Base-by-base conservation (phyloP, 2,329 filamentous ascomycete species). In the Thelonectria blattea region DNA sequence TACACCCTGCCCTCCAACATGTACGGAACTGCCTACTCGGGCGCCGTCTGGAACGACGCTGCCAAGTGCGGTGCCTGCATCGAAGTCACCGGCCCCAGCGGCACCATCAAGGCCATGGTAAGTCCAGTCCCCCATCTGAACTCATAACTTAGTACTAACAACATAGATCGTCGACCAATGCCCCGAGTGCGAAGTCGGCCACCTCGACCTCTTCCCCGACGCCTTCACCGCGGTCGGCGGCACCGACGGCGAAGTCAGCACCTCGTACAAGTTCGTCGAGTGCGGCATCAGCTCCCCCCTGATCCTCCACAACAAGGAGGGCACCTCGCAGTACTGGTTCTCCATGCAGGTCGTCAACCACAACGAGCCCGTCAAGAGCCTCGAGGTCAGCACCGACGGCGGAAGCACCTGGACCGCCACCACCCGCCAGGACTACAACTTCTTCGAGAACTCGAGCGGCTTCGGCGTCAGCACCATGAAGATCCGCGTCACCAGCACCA, bases 81-180 rank as follows among this genome's bases (percentile, higher is more conserved):
- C 12, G 73, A 80, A 52, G 85, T 91, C 34, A 86, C 80, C 2
- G 84, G 85, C 1, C 83, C 82, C 4, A 79, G 72, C 14, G 86
- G 86, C 59, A 79, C 77, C 22, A 81, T 90, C 72, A 88, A 80
- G 32, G 87, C 84, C 41, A 90, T 91, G 88, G 84, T 88, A 76
- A 73, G 76, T 61, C 32, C 14, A n/a, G n/a, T n/a, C n/a, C 11
- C 3, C 1, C 1, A 9, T 3, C 5, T 17, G 6, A 10, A 4
- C 17, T 10, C 9, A 58, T 65, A 49, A 66, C 52, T 15, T 0
- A 12, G 1, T 6, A 24, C 22, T 24, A 24, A 24, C 22, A 24
- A 24, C 22, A 2, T 51, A 80, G 78, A 70, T 81, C 39, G 79
- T 81, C n/a, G 79, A 81, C 64, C 58, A 80, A 60, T 81, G 79